These are phyloP conservation scores for Pyrus betulifolia DNA, from an alignment of 306 rosid genomes.

Conservation along the genomic window DNA sequence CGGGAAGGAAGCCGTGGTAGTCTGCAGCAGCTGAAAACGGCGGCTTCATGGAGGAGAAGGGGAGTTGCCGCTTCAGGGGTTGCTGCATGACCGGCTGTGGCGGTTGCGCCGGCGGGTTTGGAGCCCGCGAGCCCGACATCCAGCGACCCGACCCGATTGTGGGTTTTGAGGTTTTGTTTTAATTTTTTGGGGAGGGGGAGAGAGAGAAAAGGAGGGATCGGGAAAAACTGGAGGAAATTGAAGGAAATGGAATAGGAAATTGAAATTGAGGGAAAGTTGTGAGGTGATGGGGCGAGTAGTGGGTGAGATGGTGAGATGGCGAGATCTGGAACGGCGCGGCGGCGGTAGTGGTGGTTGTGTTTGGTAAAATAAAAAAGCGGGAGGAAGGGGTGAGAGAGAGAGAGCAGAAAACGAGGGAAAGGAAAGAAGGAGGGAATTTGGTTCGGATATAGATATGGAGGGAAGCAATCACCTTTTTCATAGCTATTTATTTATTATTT, in stretches of 20 bases:
- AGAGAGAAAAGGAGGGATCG: slow-evolving; percentile 17
- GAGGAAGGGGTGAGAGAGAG: slow-evolving; percentile 48
- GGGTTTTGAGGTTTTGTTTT: background rate
- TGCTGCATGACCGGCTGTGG: slow-evolving; percentile 53
- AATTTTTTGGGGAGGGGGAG: background rate
- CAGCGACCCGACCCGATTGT: slow-evolving; percentile 8
- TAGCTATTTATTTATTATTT: background rate
- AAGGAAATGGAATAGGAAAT: background rate
- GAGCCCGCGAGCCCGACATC: slow-evolving; percentile 61
- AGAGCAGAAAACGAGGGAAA: slow-evolving; percentile 81
- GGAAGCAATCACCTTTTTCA: slow-evolving; percentile 43
- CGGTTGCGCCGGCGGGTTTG: slow-evolving; percentile 32
- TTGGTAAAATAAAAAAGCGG: slow-evolving; percentile 65
- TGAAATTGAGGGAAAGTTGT: slow-evolving; percentile 2
- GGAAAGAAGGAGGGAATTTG: slow-evolving; percentile 75
- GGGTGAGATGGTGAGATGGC: slow-evolving; percentile 3
- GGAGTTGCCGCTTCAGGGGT: slow-evolving; percentile 61
- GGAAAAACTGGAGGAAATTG: slow-evolving; percentile 23
- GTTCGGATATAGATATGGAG: slow-evolving; percentile 95
- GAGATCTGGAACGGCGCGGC: slow-evolving; percentile 33
- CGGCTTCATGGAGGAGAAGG: slow-evolving; percentile 64
- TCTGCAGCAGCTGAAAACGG: slow-evolving; percentile 67
- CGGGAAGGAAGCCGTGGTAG: slow-evolving; percentile 69
- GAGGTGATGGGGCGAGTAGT: background rate
- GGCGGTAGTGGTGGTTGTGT: background rate